Conservation (phyloP, 352 stramenopile genomes). For the Phytophthora constricta region DNA sequence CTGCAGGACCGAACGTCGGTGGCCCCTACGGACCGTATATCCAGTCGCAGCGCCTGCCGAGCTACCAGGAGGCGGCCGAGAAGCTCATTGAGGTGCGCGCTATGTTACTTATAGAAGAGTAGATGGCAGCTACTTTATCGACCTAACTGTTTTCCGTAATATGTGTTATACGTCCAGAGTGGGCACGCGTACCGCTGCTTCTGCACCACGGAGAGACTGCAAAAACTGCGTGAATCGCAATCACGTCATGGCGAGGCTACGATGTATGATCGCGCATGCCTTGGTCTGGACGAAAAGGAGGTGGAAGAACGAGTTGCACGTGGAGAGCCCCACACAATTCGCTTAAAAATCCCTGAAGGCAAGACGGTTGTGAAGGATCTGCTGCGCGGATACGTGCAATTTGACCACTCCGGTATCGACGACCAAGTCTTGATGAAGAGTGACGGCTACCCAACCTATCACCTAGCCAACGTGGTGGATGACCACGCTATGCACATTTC, state of each 20-base stretch:
- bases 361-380: conserved; percentile 96
- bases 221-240: conserved; percentile 91
- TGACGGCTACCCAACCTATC: conserved; percentile 94
- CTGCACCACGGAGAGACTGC: conserved; percentile 94
- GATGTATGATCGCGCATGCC: conserved; percentile 98
- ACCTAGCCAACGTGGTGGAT: conserved; percentile 95
- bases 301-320: conserved; percentile 89
- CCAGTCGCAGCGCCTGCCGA: conserved; percentile 95
- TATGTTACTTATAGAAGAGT: background rate
- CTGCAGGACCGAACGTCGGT: conserved; percentile 85
- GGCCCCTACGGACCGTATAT: conserved; percentile 95
- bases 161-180: conserved; percentile 44
- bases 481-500: conserved; percentile 98
- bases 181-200: conserved; percentile 98
- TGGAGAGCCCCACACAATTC: conserved; percentile 92
- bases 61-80: conserved; percentile 94
- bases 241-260: conserved; percentile 90
- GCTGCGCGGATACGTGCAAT: conserved; percentile 94
- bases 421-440: conserved; percentile 95
- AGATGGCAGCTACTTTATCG: conserved; percentile 1
- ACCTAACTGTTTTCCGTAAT: background rate
- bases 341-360: conserved; percentile 94
- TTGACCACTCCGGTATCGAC: conserved; percentile 89
- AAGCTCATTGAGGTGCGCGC: conserved; percentile 79
- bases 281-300: conserved; percentile 90